Evolutionary conservation across 257 asterid species (phyloP).

Genomic region (Eucommia ulmoides): DNA sequence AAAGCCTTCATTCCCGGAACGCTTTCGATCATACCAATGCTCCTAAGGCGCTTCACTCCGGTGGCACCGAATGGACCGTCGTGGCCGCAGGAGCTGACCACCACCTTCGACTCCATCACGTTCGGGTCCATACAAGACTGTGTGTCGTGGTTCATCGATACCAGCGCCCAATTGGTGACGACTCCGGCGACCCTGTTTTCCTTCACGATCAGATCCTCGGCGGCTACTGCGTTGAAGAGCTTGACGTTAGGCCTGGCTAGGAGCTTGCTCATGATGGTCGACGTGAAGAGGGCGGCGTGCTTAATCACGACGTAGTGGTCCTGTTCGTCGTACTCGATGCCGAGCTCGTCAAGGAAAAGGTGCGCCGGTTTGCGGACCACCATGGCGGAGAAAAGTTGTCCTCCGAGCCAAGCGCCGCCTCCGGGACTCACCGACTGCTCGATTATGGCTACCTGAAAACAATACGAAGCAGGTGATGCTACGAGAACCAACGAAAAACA

Average conservation of each 20-base stretch:
- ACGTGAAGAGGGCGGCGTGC: slow-evolving; percentile 87
- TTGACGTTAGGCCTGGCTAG: slow-evolving; percentile 78
- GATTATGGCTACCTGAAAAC: slow-evolving; percentile 61
- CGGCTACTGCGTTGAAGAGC: slow-evolving; percentile 87
- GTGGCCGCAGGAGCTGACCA: slow-evolving; percentile 93
- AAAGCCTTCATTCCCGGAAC: slow-evolving; percentile 95
- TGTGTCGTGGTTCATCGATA: slow-evolving; percentile 83
- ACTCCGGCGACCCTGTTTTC: slow-evolving; percentile 70
- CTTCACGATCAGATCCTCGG: slow-evolving; percentile 78
- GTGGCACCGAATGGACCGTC: slow-evolving; percentile 96
- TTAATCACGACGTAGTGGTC: slow-evolving; percentile 83
- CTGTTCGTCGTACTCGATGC: slow-evolving; percentile 59
- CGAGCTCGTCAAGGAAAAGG: slow-evolving; percentile 73
- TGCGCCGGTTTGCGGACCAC: slow-evolving; percentile 86
- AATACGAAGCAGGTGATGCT: too few relatives aligned
- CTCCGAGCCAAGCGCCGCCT: slow-evolving; percentile 93
- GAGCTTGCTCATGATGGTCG: slow-evolving; percentile 88
- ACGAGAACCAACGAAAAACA: too few relatives aligned
- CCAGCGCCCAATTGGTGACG: slow-evolving; percentile 89
- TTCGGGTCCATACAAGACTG: slow-evolving; percentile 97
- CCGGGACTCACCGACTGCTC: slow-evolving; percentile 94
- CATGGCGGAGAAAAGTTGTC: slow-evolving; percentile 92
- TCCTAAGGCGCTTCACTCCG: slow-evolving; percentile 75
- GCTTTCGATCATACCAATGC: slow-evolving; percentile 80
- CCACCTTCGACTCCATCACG: slow-evolving; percentile 78